Conservation (phyloP, 371 early-diverging fungal species). For the Entomophthora muscae region DNA sequence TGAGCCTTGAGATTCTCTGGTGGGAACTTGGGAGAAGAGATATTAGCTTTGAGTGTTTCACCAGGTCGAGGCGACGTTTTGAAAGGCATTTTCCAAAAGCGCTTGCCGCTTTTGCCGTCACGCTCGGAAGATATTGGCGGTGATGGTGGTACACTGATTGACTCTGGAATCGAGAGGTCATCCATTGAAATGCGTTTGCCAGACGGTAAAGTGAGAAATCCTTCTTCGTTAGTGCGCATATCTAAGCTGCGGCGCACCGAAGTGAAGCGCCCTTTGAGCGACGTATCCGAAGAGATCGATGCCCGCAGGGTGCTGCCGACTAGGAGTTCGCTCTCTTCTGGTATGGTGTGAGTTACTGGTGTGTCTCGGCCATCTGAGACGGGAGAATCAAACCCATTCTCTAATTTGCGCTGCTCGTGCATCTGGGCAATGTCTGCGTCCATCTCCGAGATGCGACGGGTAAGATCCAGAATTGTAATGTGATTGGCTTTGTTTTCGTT, state of each 20-base stretch:
- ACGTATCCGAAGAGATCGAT: neutral
- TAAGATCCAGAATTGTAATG: neutral
- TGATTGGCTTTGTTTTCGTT: neutral
- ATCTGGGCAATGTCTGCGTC: neutral
- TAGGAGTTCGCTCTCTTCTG: neutral
- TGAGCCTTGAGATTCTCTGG: constrained; percentile 69
- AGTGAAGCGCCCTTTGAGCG: neutral
- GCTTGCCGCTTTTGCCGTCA: neutral
- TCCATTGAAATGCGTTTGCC: constrained; percentile 8
- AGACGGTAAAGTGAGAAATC: neutral
- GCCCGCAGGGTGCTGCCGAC: neutral
- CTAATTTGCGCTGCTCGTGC: neutral
- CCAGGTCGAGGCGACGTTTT: constrained; percentile 15
- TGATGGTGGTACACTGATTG: neutral
- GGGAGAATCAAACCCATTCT: neutral
- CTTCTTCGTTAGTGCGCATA: neutral
- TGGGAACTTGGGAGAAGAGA: constrained; percentile 40
- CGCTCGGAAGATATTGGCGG: neutral
- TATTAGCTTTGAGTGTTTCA: constrained; percentile 36
- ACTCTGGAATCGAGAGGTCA: constrained; percentile 2
- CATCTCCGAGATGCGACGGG: neutral
- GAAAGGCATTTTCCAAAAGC: constrained; percentile 4
- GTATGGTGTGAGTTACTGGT: neutral
- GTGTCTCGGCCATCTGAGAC: neutral
- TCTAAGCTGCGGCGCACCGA: constrained; percentile 4